Conservation (phyloP, 495 filamentous ascomycete species). For the Penicillium cataractarum region DNA sequence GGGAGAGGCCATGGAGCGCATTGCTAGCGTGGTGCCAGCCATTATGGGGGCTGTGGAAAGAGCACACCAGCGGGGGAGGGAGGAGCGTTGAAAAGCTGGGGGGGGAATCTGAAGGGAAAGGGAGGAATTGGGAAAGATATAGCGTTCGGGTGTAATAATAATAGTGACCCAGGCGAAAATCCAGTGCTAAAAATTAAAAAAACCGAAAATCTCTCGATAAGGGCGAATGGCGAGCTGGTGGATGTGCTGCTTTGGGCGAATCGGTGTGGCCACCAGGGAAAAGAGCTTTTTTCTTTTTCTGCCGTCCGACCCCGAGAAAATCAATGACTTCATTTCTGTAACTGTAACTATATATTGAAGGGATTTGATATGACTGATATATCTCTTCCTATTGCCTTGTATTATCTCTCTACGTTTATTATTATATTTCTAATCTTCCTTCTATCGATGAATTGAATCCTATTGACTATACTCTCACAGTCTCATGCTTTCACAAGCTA, state of each 20-base stretch:
- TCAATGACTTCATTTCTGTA: constrained; percentile 2
- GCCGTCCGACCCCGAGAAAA: neutral
- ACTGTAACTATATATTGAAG: neutral
- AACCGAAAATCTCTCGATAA: constrained; percentile 18
- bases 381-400: neutral
- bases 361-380: neutral
- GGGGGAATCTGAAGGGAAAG: constrained; percentile 17
- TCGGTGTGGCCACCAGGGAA: constrained; percentile 37
- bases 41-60: constrained; percentile 33
- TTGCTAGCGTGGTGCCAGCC: constrained; percentile 47
- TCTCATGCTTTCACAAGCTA: neutral
- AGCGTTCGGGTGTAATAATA: constrained; percentile 16
- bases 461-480: neutral
- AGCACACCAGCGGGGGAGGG: constrained; percentile 16
- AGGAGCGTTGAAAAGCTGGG: constrained; percentile 14
- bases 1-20: constrained; percentile 40
- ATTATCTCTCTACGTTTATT: neutral
- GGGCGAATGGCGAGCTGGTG: constrained; percentile 15
- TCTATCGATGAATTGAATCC: neutral
- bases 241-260: constrained; percentile 48
- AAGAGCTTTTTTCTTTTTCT: neutral
- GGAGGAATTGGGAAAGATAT: constrained; percentile 6
- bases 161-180: constrained; percentile 12
- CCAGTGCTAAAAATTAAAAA: constrained; percentile 22
- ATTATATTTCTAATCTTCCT: neutral